A percentile compares a stretch with the other conserved stretches of the same genome.
Evolutionary conservation across 2,329 filamentous ascomycete genomes (phyloP).

Genomic region (Pseudogymnoascus sp.): DNA sequence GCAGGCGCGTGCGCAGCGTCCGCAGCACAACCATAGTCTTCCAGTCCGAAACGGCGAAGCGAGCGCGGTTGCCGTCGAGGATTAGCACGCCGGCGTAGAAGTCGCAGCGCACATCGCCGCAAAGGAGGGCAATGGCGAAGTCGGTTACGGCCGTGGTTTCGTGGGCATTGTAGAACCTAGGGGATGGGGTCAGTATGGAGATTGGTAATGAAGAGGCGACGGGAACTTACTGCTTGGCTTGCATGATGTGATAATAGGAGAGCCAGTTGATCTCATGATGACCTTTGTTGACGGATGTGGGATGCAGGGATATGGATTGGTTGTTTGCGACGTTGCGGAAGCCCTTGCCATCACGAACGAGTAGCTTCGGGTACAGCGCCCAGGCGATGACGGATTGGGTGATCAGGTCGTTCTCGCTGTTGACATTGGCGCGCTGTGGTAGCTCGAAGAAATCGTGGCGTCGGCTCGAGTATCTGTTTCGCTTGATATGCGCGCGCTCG

Average conservation of each 20-base stretch:
- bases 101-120: slow-evolving; percentile 82
- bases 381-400: slow-evolving; percentile 78
- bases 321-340: slow-evolving; percentile 91
- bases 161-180: slow-evolving; percentile 76
- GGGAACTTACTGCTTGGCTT: slow-evolving; percentile 63
- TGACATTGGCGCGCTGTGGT: slow-evolving; percentile 63
- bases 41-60: slow-evolving; percentile 81
- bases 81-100: slow-evolving; percentile 80
- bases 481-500: slow-evolving; percentile 48
- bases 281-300: slow-evolving; percentile 80
- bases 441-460: slow-evolving; percentile 70
- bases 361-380: slow-evolving; percentile 91
- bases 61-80: slow-evolving; percentile 77
- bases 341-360: slow-evolving; percentile 75
- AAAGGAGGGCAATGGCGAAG: slow-evolving; percentile 74
- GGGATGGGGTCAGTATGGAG: slow-evolving; percentile 19
- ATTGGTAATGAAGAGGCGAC: background rate
- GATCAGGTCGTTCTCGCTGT: slow-evolving; percentile 73
- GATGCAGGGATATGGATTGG: slow-evolving; percentile 78
- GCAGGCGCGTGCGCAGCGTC: slow-evolving; percentile 61
- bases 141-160: slow-evolving; percentile 76
- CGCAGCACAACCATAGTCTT: slow-evolving; percentile 87
- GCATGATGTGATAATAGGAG: slow-evolving; percentile 97
- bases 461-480: slow-evolving; percentile 55
- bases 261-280: slow-evolving; percentile 66